Evolutionary conservation across 805 yeast genomes (phyloP).

Genomic region (Saccharomycopsis malanga): DNA sequence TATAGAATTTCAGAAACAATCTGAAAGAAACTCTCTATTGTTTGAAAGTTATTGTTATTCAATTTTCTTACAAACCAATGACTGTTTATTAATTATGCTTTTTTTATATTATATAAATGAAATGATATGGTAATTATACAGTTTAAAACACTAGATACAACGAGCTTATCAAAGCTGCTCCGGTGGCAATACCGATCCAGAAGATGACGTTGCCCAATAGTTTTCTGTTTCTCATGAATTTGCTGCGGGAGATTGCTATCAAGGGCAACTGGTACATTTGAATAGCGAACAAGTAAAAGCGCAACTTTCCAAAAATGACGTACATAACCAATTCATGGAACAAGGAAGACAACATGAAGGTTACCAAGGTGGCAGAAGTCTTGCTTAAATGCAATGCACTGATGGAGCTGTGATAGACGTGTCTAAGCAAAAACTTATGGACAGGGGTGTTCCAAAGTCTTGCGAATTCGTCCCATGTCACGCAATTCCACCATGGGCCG

Average conservation of each 20-base stretch:
- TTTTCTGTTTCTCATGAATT: constrained; percentile 45
- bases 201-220: constrained; percentile 74
- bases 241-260: constrained; percentile 54
- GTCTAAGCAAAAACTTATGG: constrained; percentile 80
- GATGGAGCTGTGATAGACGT: constrained; percentile 88
- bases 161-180: constrained; percentile 84
- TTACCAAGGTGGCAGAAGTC: constrained; percentile 61
- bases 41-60: too few relatives aligned
- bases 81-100: too few relatives aligned
- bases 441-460: constrained; percentile 95
- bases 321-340: constrained; percentile 93
- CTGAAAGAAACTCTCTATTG: too few relatives aligned
- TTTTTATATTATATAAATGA: too few relatives aligned
- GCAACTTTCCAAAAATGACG: constrained; percentile 66
- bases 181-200: constrained; percentile 87
- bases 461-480: constrained; percentile 89
- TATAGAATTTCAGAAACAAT: too few relatives aligned
- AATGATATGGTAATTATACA: too few relatives aligned
- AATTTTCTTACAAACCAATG: too few relatives aligned
- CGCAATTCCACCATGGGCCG: constrained; percentile 97
- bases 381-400: constrained; percentile 65
- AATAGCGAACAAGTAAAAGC: constrained; percentile 72
- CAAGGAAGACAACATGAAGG: constrained; percentile 71
- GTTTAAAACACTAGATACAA: constrained; percentile 71
- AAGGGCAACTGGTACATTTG: constrained; percentile 89